phyloP scores from a whole-genome alignment of 371 early-diverging fungal species.

The Dipsacomyces acuminosporus region DNA sequence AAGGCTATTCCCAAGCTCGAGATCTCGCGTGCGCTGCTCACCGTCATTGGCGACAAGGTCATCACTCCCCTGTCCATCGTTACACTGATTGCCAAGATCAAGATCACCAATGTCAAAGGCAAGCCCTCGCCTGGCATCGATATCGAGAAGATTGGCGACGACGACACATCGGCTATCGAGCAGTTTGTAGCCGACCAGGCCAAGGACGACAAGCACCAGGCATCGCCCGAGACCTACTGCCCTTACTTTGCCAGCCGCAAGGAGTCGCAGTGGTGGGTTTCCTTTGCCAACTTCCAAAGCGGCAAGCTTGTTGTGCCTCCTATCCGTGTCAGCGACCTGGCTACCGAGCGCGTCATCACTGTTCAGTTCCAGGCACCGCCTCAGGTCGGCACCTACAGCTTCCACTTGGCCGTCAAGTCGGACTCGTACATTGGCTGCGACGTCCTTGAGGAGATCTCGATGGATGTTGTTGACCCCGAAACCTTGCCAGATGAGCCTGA shows the following conservation, averaged over 20 bases:
- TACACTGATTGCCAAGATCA: conserved; percentile 60
- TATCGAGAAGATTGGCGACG: conserved; percentile 35
- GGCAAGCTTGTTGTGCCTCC: conserved; percentile 77
- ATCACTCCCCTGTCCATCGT: conserved; percentile 77
- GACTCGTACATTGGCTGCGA: conserved; percentile 86
- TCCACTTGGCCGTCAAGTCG: conserved; percentile 78
- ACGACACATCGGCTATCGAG: conserved; percentile 46
- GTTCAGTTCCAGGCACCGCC: conserved; percentile 94
- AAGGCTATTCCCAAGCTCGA: conserved; percentile 68
- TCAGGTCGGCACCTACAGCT: conserved; percentile 74
- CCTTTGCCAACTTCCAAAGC: conserved; percentile 77
- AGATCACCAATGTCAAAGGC: conserved; percentile 30
- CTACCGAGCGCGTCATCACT: conserved; percentile 59
- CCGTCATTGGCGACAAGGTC: conserved; percentile 71
- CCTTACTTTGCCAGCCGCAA: conserved; percentile 65
- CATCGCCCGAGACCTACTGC: conserved; percentile 51
- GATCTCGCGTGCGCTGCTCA: conserved; percentile 72
- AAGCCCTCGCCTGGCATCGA: conserved; percentile 23
- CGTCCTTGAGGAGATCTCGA: conserved; percentile 64
- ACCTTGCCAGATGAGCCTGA: conserved; percentile 62
- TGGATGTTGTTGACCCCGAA: conserved; percentile 61
- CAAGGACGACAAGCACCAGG: conserved; percentile 14
- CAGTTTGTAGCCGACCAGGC: conserved; percentile 18
- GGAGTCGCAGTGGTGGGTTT: conserved; percentile 90
- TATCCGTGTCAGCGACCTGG: conserved; percentile 73